Conservation (phyloP, 352 stramenopile species). For the Phytopythium boreale region DNA sequence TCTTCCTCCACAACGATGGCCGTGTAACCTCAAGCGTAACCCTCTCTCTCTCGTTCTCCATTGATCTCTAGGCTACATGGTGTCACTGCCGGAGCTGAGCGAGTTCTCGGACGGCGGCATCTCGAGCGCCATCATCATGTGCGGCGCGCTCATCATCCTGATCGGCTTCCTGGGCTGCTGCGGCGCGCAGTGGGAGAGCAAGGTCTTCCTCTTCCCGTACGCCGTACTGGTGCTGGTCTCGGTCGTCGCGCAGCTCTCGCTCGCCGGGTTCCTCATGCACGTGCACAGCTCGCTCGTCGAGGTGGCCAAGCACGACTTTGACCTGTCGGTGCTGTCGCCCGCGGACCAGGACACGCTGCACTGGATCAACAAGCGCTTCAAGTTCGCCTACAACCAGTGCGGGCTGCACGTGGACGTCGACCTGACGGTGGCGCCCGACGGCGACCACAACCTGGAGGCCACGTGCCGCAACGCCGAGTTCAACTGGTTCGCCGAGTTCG, state of each 20-base stretch:
- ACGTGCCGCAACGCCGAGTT: slow-evolving; percentile 58
- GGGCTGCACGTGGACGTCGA: slow-evolving; percentile 65
- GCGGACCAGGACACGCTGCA: slow-evolving; percentile 62
- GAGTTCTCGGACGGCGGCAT: slow-evolving; percentile 81
- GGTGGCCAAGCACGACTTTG: slow-evolving; percentile 66
- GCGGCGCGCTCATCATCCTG: slow-evolving; percentile 70
- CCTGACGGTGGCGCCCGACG: slow-evolving; percentile 24
- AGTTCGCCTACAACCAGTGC: slow-evolving; percentile 72
- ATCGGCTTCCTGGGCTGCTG: slow-evolving; percentile 79
- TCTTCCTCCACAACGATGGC: neutral
- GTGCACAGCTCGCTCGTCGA: slow-evolving; percentile 70
- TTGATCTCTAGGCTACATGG: slow-evolving; percentile 61
- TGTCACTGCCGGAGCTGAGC: slow-evolving; percentile 71
- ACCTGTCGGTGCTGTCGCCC: slow-evolving; percentile 48
- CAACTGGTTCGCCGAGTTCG: slow-evolving; percentile 69
- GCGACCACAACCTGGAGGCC: slow-evolving; percentile 34
- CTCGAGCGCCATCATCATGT: slow-evolving; percentile 77
- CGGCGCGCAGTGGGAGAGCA: slow-evolving; percentile 83
- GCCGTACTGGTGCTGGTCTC: slow-evolving; percentile 76
- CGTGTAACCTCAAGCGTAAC: slow-evolving; percentile 3
- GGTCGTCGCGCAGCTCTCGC: slow-evolving; percentile 70
- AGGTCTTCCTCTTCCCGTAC: slow-evolving; percentile 83
- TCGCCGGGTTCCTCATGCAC: slow-evolving; percentile 80
- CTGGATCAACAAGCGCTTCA: slow-evolving; percentile 79
- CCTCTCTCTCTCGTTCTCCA: slow-evolving; percentile 7